Percentiles rank a stretch among this genome's conserved stretches.
phyloP scores from a whole-genome alignment of 768 basidiomycete genomes.

The Suillus variegatus region DNA sequence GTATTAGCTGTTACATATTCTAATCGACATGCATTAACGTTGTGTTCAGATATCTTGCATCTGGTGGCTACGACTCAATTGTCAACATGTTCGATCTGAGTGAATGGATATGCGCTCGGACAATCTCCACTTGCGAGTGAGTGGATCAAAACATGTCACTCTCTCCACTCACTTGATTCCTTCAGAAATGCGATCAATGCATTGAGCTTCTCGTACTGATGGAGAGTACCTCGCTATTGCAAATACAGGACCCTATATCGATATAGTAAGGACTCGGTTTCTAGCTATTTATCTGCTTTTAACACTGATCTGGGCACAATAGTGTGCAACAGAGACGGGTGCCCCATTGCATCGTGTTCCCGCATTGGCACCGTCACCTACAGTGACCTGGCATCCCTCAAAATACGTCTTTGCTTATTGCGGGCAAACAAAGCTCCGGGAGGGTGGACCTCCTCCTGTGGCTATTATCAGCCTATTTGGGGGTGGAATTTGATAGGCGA shows the following conservation, averaged over 20 bases:
- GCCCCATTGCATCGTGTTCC: constrained; percentile 76
- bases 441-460: constrained; percentile 64
- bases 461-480: constrained; percentile 79
- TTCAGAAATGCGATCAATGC: constrained; percentile 68
- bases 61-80: constrained; percentile 81
- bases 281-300: constrained; percentile 3
- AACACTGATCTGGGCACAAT: neutral
- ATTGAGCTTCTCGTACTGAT: constrained; percentile 79
- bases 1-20: constrained; percentile 8
- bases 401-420: constrained; percentile 82
- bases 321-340: constrained; percentile 83
- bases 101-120: constrained; percentile 81
- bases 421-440: constrained; percentile 68
- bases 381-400: constrained; percentile 82
- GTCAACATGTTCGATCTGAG: constrained; percentile 77
- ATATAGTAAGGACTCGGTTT: constrained; percentile 58
- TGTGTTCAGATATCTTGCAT: constrained; percentile 63
- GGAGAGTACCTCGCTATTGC: constrained; percentile 84
- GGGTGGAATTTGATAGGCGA: constrained; percentile 31
- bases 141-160: constrained; percentile 26
- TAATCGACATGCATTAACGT: constrained; percentile 3
- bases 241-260: constrained; percentile 69
- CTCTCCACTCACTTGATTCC: constrained; percentile 1
- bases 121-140: constrained; percentile 80
- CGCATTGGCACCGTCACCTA: constrained; percentile 68